Base-by-base conservation (phyloP, 2,329 filamentous ascomycete genomes). In the Exophiala sideris region DNA sequence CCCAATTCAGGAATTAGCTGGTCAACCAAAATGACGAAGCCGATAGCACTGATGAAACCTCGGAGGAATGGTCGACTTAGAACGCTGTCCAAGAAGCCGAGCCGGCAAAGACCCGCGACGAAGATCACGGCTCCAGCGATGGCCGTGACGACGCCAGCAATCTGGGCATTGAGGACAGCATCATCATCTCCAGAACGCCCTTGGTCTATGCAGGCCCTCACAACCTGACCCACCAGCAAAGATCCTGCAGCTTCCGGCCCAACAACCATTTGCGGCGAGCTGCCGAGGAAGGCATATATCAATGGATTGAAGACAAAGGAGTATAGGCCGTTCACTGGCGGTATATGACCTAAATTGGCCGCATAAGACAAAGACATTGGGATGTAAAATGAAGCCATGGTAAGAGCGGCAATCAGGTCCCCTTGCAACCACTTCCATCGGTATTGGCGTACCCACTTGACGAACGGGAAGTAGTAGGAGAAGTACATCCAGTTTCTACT, bases 351-450 rank as follows among this genome's bases (percentile, higher is more conserved):
- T 39, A 99, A 84, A 67, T 97, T 97, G 38, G 89, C 85, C 51
- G 94, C 91, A 60, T 95, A 87, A 0, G 94, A 97, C 11, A 99
- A 81, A 0, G 91, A 88, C 91, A 99, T 96, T 48, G 94, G 94
- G 35, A 99, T 87, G 70, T 99, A 99, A 75, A 99, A 94, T 21
- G 91, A 96, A n/a, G 92, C 89, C 76, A 99, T 87, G n/a, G 94
- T 97, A 59, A 97, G 70, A 45, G 92, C 91, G 7, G 92, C 87
- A 11, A 95, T 78, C 14, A 97, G 74, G 70, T 99, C 94, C 45
- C 94, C 94, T 63, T 86, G 83, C 45, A 97, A 71, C 71, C 89
- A 96, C 3, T 83, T 81, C 80, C 84, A 85, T 63, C 82, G 84
- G 72, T 99, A 99, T 72, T 96, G 89, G 48, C 78, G 79, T 58